phyloP scores from a whole-genome alignment of 2,329 filamentous ascomycete genomes.

The Rhexocercosporidium sp. region DNA sequence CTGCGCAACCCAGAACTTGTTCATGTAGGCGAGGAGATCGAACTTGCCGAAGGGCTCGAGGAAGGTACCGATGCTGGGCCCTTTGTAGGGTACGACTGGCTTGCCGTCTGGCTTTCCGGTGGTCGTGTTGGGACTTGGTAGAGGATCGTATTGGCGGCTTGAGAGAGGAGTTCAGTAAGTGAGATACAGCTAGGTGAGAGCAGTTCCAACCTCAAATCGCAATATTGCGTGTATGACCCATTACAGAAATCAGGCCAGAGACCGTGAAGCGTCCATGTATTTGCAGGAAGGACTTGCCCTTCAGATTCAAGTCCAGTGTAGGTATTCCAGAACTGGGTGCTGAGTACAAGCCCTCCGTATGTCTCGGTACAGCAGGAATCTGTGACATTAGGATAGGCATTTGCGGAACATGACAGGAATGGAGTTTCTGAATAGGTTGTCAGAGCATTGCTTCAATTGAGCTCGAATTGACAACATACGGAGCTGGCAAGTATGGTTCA shows the following conservation, averaged over 20 bases:
- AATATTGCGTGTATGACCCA: slow-evolving; percentile 70
- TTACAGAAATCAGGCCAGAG: slow-evolving; percentile 53
- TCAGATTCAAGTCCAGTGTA: slow-evolving; percentile 64
- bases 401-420: slow-evolving; percentile 54
- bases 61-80: slow-evolving; percentile 62
- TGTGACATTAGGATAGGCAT: slow-evolving; percentile 50
- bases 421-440: slow-evolving; percentile 30
- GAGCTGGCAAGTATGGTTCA: slow-evolving; percentile 38
- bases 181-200: too few species aligned
- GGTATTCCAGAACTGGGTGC: slow-evolving; percentile 69
- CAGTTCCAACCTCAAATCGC: slow-evolving; percentile 55
- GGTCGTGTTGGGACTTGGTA: slow-evolving; percentile 66
- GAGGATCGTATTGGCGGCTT: slow-evolving; percentile 66
- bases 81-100: slow-evolving; percentile 62
- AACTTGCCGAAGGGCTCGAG: slow-evolving; percentile 61
- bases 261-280: slow-evolving; percentile 59
- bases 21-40: slow-evolving; percentile 69
- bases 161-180: background rate
- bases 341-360: slow-evolving; percentile 64
- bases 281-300: slow-evolving; percentile 61
- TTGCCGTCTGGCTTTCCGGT: slow-evolving; percentile 57
- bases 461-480: slow-evolving; percentile 23
- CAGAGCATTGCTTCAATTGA: background rate
- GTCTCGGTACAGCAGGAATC: slow-evolving; percentile 71
- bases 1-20: slow-evolving; percentile 67